These are phyloP conservation scores for Corynascus novoguineensis DNA, from an alignment of 495 filamentous ascomycete genomes.

Conservation along the genomic window DNA sequence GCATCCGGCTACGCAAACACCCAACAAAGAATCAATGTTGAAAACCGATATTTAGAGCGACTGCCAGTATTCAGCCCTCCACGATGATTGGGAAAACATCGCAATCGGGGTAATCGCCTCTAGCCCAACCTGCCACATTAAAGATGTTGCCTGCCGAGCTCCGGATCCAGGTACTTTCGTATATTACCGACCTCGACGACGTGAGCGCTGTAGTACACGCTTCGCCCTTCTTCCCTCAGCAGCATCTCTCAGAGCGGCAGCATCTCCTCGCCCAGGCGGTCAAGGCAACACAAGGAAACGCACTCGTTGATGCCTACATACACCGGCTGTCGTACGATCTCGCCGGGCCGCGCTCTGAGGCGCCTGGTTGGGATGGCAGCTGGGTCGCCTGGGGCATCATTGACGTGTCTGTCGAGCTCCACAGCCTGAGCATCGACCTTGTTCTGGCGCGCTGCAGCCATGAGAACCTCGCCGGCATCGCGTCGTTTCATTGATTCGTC, in stretches of 20 bases:
- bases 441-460: neutral
- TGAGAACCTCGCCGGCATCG: neutral
- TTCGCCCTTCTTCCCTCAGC: slow-evolving; percentile 27
- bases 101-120: neutral
- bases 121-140: slow-evolving; percentile 22
- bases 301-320: slow-evolving; percentile 18
- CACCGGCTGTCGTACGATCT: slow-evolving; percentile 9
- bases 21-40: too few relatives aligned
- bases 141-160: slow-evolving; percentile 9
- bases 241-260: slow-evolving; percentile 22
- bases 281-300: slow-evolving; percentile 11
- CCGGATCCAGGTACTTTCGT: slow-evolving; percentile 5
- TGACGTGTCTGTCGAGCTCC: neutral
- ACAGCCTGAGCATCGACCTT: neutral
- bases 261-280: slow-evolving; percentile 12
- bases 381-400: too few relatives aligned
- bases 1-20: too few relatives aligned
- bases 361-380: too few relatives aligned
- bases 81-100: too few relatives aligned
- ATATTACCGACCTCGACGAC: slow-evolving; percentile 19
- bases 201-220: slow-evolving; percentile 22
- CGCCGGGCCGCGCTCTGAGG: too few relatives aligned
- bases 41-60: too few relatives aligned
- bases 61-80: neutral
- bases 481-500: slow-evolving; percentile 21